Evolutionary conservation across 2,329 filamentous ascomycete species (phyloP).

Genomic region (Venturia effusa): DNA sequence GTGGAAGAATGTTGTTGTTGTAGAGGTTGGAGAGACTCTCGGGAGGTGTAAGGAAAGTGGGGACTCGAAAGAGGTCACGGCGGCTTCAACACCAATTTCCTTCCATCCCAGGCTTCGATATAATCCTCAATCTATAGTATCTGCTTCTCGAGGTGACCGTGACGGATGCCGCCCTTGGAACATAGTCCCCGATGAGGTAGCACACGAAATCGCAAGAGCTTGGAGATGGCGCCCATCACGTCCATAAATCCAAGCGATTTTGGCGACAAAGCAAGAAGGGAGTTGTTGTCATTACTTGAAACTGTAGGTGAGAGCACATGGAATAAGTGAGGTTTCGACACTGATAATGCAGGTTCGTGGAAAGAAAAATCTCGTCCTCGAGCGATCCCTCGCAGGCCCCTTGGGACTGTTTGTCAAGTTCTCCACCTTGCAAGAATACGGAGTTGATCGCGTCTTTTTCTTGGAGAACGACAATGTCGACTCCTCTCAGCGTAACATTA

Average conservation of each 20-base stretch:
- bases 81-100: not conserved
- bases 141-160: not conserved
- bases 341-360: slow-evolving; percentile 63
- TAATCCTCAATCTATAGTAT: not conserved
- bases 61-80: not conserved
- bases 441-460: slow-evolving; percentile 95
- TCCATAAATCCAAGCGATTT: slow-evolving; percentile 67
- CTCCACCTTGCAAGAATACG: slow-evolving; percentile 89
- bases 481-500: slow-evolving; percentile 84
- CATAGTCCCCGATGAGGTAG: not conserved
- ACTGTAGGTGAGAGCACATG: slow-evolving; percentile 57
- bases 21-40: not conserved
- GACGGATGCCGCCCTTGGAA: not conserved
- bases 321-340: not conserved
- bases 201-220: not conserved
- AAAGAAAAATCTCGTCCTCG: slow-evolving; percentile 96
- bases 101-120: not conserved
- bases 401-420: slow-evolving; percentile 91
- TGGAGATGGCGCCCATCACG: slow-evolving; percentile 15
- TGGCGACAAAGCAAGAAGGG: slow-evolving; percentile 72
- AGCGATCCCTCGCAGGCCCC: slow-evolving; percentile 79
- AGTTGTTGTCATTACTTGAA: slow-evolving; percentile 84
- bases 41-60: not conserved
- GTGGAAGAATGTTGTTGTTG: not conserved
- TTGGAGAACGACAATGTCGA: slow-evolving; percentile 94